Evolutionary conservation across 495 filamentous ascomycete genomes (phyloP).

Genomic region (Tuber indicum): DNA sequence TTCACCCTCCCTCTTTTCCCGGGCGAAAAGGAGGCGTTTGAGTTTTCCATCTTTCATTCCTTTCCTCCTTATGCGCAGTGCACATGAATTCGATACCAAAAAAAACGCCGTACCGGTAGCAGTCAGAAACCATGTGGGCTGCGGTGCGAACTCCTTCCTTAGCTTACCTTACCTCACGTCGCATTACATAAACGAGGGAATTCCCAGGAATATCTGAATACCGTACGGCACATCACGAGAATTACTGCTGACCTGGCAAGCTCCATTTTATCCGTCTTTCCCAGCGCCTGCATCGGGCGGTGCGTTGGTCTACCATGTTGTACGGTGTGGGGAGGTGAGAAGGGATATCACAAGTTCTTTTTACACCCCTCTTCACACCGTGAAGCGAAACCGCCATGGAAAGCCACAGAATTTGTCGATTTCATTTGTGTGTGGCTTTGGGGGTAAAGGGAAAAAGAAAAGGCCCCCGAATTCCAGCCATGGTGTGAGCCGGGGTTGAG

Average conservation of each 20-base stretch:
- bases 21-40: too few relatives aligned
- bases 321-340: neutral
- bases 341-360: neutral
- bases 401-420: neutral
- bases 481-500: neutral
- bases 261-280: neutral
- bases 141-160: neutral
- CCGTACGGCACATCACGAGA: neutral
- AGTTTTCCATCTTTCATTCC: too few relatives aligned
- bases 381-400: neutral
- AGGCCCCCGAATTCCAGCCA: neutral
- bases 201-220: neutral
- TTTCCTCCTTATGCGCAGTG: neutral
- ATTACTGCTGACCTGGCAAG: neutral
- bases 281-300: neutral
- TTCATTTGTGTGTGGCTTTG: neutral
- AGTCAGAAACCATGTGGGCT: neutral
- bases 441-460: too few relatives aligned
- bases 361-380: too few relatives aligned
- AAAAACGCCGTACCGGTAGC: neutral
- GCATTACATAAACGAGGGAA: neutral
- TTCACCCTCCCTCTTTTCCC: neutral
- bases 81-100: neutral
- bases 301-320: neutral
- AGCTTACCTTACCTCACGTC: neutral